Base-by-base conservation (phyloP, 140 eudicot genomes). In the Ambrosia hybrid region DNA sequence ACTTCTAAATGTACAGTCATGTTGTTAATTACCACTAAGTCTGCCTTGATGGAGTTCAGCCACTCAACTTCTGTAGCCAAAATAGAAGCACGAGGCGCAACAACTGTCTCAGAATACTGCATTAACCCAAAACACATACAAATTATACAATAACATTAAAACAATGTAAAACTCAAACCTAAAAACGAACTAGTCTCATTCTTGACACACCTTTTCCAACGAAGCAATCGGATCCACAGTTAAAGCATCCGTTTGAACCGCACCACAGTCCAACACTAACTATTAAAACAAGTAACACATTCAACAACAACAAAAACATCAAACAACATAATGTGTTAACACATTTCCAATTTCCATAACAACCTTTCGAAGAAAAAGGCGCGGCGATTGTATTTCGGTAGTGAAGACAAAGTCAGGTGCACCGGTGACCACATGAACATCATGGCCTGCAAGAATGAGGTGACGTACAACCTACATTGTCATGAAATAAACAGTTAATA, bases 201-300 rank as follows among this genome's bases (percentile, higher is more conserved):
- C 13, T 46, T 52, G 21, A 11, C 63, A 48, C 57, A 86, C 99
- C 90, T 90, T 90, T 79, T 94, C 95, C 74, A 94, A 82, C 39
- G 99, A 94, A 11, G 97, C 99, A 26, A 94, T 95, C 33, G 97
- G 96, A 73, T 94, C 99, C 59, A 94, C 99, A 6, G 99, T 94
- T 82, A 94, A 84, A 63, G 99, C 99, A 86, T 94, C 99, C 58
- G 96, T 97, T 82, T 94, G 99, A 78, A 94, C 97, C 64, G 99
- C 99, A 37, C 99, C 99, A 82, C 97, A 90, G 64, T 94, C 99
- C 78, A 94, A 76, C 62, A 94, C 87, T 61, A 90, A 89, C 99
- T 94, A 81, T n/a, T 46, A 78, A 16, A 34, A 15, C 13, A 48
- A 3, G 14, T 48, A 65, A 45, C 52, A 16, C 3, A 51, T 52